phyloP scores from a whole-genome alignment of 257 asterid species.

The Jaltomata sinuosa region DNA sequence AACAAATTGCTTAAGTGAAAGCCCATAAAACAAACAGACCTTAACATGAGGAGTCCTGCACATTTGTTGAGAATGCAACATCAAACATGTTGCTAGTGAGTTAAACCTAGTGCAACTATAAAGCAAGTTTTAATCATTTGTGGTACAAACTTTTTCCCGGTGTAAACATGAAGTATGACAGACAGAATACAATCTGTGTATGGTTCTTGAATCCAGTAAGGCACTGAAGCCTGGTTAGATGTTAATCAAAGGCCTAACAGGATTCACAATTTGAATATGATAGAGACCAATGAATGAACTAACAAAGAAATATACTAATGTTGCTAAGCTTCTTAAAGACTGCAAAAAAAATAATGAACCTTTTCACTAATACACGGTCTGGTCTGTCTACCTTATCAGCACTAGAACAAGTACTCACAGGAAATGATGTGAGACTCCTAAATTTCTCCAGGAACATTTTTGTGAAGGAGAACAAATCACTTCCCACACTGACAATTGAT shows the following conservation, averaged over 20 bases:
- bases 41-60: not conserved
- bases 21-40: not conserved
- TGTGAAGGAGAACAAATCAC: not conserved
- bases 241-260: not conserved
- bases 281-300: not conserved
- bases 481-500: not conserved
- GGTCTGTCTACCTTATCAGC: not conserved
- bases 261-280: not conserved
- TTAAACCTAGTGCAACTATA: not conserved
- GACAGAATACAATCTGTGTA: not conserved
- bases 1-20: not conserved
- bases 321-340: not conserved
- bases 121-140: not conserved
- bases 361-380: not conserved
- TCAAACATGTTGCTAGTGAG: not conserved
- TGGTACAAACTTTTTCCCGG: not conserved
- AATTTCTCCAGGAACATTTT: not conserved
- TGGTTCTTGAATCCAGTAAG: not conserved
- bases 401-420: not conserved
- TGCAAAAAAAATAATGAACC: not conserved
- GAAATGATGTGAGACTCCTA: not conserved
- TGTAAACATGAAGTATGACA: not conserved
- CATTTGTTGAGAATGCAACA: not conserved
- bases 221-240: not conserved
- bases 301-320: not conserved